These are phyloP conservation scores for Starmerella stigmatis DNA, from an alignment of 805 yeast species.

Conservation along the genomic window DNA sequence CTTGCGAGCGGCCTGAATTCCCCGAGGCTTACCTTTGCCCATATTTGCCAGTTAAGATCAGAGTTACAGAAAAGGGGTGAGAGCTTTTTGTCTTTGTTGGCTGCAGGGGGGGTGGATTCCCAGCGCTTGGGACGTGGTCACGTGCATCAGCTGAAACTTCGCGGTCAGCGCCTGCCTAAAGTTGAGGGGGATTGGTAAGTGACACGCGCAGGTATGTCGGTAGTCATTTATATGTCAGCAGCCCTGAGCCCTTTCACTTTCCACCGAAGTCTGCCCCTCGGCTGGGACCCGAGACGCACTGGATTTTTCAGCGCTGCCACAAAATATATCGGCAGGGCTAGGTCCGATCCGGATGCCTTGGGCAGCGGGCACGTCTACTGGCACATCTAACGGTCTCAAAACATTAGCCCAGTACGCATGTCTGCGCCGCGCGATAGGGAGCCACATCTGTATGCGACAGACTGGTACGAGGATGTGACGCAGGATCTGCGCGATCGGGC, in stretches of 20 bases:
- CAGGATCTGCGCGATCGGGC: slow-evolving; percentile 21
- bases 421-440: slow-evolving; percentile 10
- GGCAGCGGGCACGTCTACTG: too few relatives aligned
- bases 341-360: background rate
- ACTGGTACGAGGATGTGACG: slow-evolving; percentile 28
- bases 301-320: too few relatives aligned
- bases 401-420: too few relatives aligned
- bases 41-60: slow-evolving; percentile 38
- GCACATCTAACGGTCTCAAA: too few relatives aligned
- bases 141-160: background rate
- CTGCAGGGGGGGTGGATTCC: background rate
- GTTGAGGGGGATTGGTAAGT: too few relatives aligned
- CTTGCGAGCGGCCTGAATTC: slow-evolving; percentile 99
- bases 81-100: slow-evolving; percentile 1
- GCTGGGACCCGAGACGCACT: too few relatives aligned
- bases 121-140: background rate
- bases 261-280: too few relatives aligned
- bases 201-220: too few relatives aligned
- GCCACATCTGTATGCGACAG: slow-evolving; percentile 27
- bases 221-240: background rate
- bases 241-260: slow-evolving; percentile 1
- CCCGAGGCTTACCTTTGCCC: slow-evolving; percentile 98
- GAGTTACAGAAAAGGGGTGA: slow-evolving; percentile 4
- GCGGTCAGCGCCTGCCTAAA: too few relatives aligned
- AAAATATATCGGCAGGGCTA: slow-evolving; percentile 1